Evolutionary conservation across 768 basidiomycete genomes (phyloP), one percentile per base, ranked within the genome.

Genomic region (Candolleomyces aberdarensis): DNA sequence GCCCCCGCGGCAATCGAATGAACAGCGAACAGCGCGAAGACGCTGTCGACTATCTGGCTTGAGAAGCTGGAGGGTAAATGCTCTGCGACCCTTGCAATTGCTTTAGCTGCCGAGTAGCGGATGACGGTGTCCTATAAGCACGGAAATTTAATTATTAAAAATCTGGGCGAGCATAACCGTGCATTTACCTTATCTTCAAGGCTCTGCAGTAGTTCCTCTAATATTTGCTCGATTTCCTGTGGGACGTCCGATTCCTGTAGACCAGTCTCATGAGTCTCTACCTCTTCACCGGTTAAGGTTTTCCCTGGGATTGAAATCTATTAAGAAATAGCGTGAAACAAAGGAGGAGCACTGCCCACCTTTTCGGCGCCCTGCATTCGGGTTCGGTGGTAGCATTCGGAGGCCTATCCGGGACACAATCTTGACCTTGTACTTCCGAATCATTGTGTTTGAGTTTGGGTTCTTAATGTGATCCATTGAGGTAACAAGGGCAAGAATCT

Each of bases 41-140:
- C 76, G 5, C 86, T 92, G 56, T 91, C 87, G 3, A 96, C 74
- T n/a, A 98, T 87, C 70, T 98, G 94, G 39, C 81, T 75, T 2
- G 85, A 79, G 65, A 94, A 91, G 39, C 88, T 87, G 1, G 74
- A 61, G 1, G 97, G 92, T 1, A 99, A 82, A 43, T 91, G 83
- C 64, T 91, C 87, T 2, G 92, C 81, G 49, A 98, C 83, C 7
- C 95, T 86, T 8, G 95, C 91, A 9, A 98, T 76, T 43, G 91
- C 92, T 73, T 98, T 99, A 10, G 97, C 92, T 5, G 94, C 85
- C 14, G 96, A 94, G 85, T 93, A 98, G 54, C 97, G 89, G 13
- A 98, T 94, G 29, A 95, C 79, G 0, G 96, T 98, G 67, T 97
- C 96, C 96, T 98, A 65, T 15, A 56, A 20, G 20, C 19, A 8